phyloP scores from a whole-genome alignment of 1,284 basidiomycete genomes.

The Boletus calvinii region DNA sequence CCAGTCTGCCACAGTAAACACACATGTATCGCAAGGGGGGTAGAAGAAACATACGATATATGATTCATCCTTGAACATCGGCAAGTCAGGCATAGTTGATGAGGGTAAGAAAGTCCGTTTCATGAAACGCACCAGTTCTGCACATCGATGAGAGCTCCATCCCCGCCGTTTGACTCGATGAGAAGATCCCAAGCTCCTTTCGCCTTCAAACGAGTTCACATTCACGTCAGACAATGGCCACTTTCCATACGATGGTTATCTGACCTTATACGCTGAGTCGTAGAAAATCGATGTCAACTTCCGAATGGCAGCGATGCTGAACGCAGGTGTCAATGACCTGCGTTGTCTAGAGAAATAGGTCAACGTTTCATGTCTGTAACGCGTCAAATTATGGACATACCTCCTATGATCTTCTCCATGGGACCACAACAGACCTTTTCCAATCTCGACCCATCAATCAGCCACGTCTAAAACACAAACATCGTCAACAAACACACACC shows the following conservation, averaged over 20 bases:
- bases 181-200: slow-evolving; percentile 50
- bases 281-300: slow-evolving; percentile 11
- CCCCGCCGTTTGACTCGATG: slow-evolving; percentile 37
- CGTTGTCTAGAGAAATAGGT: slow-evolving; percentile 35
- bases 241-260: neutral
- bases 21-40: neutral
- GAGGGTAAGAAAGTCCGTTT: too few relatives aligned
- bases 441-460: slow-evolving; percentile 8
- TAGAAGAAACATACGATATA: slow-evolving; percentile 38
- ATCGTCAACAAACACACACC: slow-evolving; percentile 34
- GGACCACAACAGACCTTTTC: slow-evolving; percentile 14
- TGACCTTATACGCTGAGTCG: slow-evolving; percentile 48
- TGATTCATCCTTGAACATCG: slow-evolving; percentile 42
- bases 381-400: neutral
- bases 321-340: slow-evolving; percentile 17
- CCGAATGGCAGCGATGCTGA: slow-evolving; percentile 8
- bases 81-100: neutral
- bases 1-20: slow-evolving; percentile 34
- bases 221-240: neutral
- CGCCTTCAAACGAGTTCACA: slow-evolving; percentile 24
- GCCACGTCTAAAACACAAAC: neutral
- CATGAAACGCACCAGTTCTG: slow-evolving; percentile 32
- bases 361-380: too few relatives aligned
- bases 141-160: slow-evolving; percentile 46
- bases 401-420: slow-evolving; percentile 20